Evolutionary conservation across 2,329 filamentous ascomycete species (phyloP).

Genomic region (Hymenoscyphus fraxineus): DNA sequence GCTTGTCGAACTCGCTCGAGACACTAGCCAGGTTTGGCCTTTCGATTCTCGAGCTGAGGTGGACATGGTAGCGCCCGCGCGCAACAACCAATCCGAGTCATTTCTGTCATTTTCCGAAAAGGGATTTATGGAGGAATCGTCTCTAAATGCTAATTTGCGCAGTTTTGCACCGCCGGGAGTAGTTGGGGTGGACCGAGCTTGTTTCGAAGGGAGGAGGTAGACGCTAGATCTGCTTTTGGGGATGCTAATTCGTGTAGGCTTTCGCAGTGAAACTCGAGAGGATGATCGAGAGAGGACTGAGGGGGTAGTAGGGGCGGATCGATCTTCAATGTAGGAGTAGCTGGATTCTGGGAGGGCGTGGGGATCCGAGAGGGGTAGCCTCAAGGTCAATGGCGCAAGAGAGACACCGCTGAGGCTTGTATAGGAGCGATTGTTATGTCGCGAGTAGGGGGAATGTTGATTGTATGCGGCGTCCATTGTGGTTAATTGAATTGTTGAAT

Average conservation of each 20-base stretch:
- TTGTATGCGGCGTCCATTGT: constrained; percentile 43
- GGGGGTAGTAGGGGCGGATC: constrained; percentile 62
- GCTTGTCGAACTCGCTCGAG: constrained; percentile 61
- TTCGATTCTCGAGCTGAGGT: constrained; percentile 63
- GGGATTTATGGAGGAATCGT: constrained; percentile 29
- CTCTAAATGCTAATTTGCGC: constrained; percentile 24
- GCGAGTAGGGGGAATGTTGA: constrained; percentile 53
- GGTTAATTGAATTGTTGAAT: not conserved
- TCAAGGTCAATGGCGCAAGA: constrained; percentile 61
- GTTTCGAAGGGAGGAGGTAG: constrained; percentile 42
- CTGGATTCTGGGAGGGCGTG: constrained; percentile 41
- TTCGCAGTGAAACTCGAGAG: constrained; percentile 46
- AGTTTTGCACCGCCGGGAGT: constrained; percentile 26
- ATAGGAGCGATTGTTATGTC: constrained; percentile 56
- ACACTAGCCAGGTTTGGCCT: constrained; percentile 66
- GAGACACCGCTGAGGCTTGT: constrained; percentile 58
- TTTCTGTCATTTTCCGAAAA: constrained; percentile 37
- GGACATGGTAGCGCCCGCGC: constrained; percentile 59
- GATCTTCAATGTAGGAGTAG: constrained; percentile 58
- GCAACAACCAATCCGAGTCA: constrained; percentile 62
- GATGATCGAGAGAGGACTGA: constrained; percentile 58
- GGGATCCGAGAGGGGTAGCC: constrained; percentile 54
- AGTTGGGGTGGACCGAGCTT: constrained; percentile 28
- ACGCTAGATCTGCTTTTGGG: constrained; percentile 63
- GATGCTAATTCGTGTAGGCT: constrained; percentile 29